A percentile compares a stretch with the other conserved stretches of the same genome.
phyloP scores from a whole-genome alignment of 208 protist genomes.

The Leishmania tropica region DNA sequence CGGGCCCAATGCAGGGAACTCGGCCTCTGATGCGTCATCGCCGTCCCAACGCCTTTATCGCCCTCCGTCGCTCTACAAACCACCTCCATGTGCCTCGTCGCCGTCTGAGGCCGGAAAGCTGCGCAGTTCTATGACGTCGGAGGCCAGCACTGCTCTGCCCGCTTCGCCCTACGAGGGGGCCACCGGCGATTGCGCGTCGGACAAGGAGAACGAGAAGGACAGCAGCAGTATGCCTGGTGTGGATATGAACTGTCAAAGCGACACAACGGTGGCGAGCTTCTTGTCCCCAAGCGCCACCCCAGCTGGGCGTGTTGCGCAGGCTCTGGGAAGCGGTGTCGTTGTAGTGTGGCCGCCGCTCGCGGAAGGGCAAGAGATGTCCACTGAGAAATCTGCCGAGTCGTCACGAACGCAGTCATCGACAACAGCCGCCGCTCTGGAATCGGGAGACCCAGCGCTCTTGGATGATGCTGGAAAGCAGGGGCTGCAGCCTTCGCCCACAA shows the following conservation, averaged over 20 bases:
- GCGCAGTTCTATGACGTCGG: background rate
- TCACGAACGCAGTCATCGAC: background rate
- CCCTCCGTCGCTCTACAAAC: constrained; percentile 6
- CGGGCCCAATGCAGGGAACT: background rate
- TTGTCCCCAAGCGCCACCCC: background rate
- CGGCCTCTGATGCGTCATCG: background rate
- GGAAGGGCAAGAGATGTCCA: background rate
- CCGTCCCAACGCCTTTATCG: background rate
- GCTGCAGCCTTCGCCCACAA: background rate
- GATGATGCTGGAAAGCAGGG: background rate
- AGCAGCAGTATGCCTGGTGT: background rate
- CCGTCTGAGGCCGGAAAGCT: background rate
- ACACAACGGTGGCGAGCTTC: background rate
- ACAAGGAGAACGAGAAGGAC: background rate
- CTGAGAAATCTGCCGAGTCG: background rate
- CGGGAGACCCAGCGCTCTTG: background rate
- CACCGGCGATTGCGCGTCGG: background rate
- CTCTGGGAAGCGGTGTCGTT: constrained; percentile 25
- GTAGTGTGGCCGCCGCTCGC: constrained; percentile 9
- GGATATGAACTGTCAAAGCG: background rate
- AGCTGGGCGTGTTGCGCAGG: background rate
- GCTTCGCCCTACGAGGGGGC: background rate
- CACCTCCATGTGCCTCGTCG: background rate
- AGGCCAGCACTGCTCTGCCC: background rate
- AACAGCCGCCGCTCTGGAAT: background rate